Conservation (phyloP, 1,284 basidiomycete species). For the Puccinia triticina region DNA sequence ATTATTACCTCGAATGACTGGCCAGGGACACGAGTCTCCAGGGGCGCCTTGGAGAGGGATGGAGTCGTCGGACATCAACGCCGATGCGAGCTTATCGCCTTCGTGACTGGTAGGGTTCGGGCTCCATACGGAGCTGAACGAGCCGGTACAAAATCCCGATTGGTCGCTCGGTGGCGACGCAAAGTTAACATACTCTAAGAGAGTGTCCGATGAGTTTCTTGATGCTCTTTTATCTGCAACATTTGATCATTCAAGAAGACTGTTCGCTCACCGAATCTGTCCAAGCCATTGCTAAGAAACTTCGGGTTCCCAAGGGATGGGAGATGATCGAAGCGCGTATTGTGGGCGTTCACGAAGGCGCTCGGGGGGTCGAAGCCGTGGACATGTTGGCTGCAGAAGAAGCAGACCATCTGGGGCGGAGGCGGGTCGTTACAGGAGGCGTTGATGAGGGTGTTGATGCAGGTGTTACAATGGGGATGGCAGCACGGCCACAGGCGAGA, state of each 20-base stretch:
- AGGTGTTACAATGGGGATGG: slow-evolving; percentile 29
- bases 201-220: not conserved
- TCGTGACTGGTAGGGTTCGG: not conserved
- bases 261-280: not conserved
- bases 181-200: not conserved
- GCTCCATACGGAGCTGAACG: slow-evolving; percentile 11
- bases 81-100: not conserved
- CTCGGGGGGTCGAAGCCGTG: slow-evolving; percentile 6
- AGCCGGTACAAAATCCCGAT: slow-evolving; percentile 1
- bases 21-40: slow-evolving; percentile 20
- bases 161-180: slow-evolving; percentile 1
- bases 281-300: not conserved
- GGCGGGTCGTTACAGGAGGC: slow-evolving; percentile 36
- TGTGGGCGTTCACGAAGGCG: slow-evolving; percentile 17
- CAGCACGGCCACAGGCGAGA: slow-evolving; percentile 33
- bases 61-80: not conserved
- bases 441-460: slow-evolving; percentile 41
- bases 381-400: slow-evolving; percentile 28
- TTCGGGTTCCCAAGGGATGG: not conserved
- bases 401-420: slow-evolving; percentile 19
- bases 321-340: not conserved
- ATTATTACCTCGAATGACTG: slow-evolving; percentile 35
- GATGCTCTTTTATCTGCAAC: not conserved
- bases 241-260: not conserved
- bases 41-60: not conserved